phyloP scores from a whole-genome alignment of 2,329 filamentous ascomycete species.

The Chaetomium sp. region DNA sequence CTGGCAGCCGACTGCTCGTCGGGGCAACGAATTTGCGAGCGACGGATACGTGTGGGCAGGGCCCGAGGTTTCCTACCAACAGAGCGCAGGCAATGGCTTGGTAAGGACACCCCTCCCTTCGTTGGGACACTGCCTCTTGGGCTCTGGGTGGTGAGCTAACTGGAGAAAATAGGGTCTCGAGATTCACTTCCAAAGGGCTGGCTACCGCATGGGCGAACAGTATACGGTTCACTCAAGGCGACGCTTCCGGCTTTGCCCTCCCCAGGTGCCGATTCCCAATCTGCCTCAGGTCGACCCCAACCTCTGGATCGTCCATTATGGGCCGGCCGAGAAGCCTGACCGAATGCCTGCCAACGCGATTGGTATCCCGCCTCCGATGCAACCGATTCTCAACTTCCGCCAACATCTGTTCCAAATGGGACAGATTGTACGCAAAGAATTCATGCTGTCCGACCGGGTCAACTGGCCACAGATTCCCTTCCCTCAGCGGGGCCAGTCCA shows the following conservation, averaged over 20 bases:
- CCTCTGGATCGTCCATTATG: slow-evolving; percentile 91
- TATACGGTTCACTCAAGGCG: slow-evolving; percentile 76
- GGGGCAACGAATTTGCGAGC: slow-evolving; percentile 76
- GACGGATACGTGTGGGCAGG: slow-evolving; percentile 93
- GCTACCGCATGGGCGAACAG: slow-evolving; percentile 76
- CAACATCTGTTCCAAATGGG: slow-evolving; percentile 72
- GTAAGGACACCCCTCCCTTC: slow-evolving; percentile 44
- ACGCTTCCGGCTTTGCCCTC: slow-evolving; percentile 81
- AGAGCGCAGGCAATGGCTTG: slow-evolving; percentile 66
- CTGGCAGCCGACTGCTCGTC: slow-evolving; percentile 79
- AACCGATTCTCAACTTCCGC: slow-evolving; percentile 62
- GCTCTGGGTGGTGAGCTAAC: slow-evolving; percentile 4
- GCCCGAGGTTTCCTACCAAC: slow-evolving; percentile 73
- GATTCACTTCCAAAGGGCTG: slow-evolving; percentile 78
- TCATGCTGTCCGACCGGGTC: slow-evolving; percentile 85
- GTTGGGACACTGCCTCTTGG: background rate
- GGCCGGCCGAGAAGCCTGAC: slow-evolving; percentile 71
- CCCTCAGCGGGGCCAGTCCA: slow-evolving; percentile 57
- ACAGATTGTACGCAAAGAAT: slow-evolving; percentile 85
- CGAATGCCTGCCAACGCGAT: slow-evolving; percentile 70
- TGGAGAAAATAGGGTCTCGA: slow-evolving; percentile 70
- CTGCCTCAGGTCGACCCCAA: slow-evolving; percentile 74
- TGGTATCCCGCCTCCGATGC: slow-evolving; percentile 63
- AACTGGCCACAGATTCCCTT: slow-evolving; percentile 88
- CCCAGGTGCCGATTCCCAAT: slow-evolving; percentile 68